phyloP scores from a whole-genome alignment of 345 rosid species.

The Citrus medica region DNA sequence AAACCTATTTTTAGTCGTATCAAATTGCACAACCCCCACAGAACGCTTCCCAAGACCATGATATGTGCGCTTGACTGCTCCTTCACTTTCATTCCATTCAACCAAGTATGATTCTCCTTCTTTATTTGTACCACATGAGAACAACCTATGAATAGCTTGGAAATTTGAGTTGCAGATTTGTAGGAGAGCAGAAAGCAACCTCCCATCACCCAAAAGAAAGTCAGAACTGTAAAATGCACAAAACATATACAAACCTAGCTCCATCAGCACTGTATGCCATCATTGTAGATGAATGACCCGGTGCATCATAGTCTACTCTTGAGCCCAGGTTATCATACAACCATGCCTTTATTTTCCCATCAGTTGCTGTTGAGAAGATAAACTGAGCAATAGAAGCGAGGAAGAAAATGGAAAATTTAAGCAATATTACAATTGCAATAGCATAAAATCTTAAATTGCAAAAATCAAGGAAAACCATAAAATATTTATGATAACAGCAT shows the following conservation, averaged over 20 bases:
- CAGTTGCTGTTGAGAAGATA: conserved; percentile 71
- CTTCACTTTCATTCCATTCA: conserved; percentile 94
- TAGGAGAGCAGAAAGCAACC: conserved; percentile 4
- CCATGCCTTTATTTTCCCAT: conserved; percentile 91
- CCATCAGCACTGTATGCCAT: conserved; percentile 90
- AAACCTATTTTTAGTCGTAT: conserved; percentile 72
- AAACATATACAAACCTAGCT: conserved; percentile 46
- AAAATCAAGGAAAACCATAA: not conserved
- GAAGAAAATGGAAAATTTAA: not conserved
- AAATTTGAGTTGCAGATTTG: conserved; percentile 3
- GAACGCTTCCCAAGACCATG: conserved; percentile 72
- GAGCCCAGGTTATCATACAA: conserved; percentile 68
- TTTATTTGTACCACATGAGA: conserved; percentile 82
- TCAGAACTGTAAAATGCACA: conserved; percentile 3
- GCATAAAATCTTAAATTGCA: not conserved
- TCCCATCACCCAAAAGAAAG: not conserved
- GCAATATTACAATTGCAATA: conserved; percentile 5
- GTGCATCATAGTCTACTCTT: conserved; percentile 83
- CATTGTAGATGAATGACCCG: conserved; percentile 63
- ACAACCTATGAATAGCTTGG: conserved; percentile 40
- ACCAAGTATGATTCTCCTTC: conserved; percentile 77
- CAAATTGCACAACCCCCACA: conserved; percentile 73
- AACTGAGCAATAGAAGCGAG: conserved; percentile 38
- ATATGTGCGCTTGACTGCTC: conserved; percentile 59
- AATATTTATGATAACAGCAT: not conserved